These are phyloP conservation scores for Pezicula carpinea DNA, from an alignment of 2,329 filamentous ascomycete genomes.

Conservation along the genomic window DNA sequence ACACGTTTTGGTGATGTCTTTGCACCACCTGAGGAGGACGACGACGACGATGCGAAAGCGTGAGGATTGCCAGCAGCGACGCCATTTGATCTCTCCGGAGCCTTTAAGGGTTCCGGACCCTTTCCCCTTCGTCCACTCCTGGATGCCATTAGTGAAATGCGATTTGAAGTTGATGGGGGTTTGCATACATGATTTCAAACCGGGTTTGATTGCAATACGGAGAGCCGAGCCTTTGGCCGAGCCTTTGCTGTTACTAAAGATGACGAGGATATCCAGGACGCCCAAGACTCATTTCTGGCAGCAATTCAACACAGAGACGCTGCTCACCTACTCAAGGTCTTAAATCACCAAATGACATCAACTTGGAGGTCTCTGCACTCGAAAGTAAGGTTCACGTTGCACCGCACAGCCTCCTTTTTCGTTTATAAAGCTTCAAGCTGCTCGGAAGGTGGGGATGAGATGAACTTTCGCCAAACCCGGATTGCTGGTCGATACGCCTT, in stretches of 20 bases:
- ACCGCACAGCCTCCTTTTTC: not conserved
- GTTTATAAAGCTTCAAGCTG: not conserved
- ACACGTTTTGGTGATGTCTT: constrained; percentile 3
- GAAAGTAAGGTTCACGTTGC: not conserved
- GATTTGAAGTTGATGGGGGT: not conserved
- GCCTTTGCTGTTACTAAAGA: not conserved
- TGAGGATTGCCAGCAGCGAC: constrained; percentile 13
- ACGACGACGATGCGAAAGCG: constrained; percentile 7
- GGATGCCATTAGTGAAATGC: not conserved
- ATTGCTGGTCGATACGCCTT: not conserved
- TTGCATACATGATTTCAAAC: constrained; percentile 1
- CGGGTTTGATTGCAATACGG: not conserved
- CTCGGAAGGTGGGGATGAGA: not conserved
- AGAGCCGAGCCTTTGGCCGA: not conserved
- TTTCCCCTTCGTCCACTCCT: constrained; percentile 7
- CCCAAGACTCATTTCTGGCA: not conserved
- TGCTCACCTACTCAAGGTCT: not conserved
- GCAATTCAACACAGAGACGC: not conserved
- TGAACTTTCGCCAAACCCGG: not conserved
- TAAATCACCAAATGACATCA: constrained; percentile 1
- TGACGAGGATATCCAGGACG: not conserved
- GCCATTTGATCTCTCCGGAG: constrained; percentile 15
- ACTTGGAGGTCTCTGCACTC: not conserved
- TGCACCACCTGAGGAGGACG: constrained; percentile 1
- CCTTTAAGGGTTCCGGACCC: constrained; percentile 8